Percentiles rank a stretch among this genome's conserved stretches.
phyloP scores from a whole-genome alignment of 805 yeast genomes.

The Helenozyma rhizophorensis region DNA sequence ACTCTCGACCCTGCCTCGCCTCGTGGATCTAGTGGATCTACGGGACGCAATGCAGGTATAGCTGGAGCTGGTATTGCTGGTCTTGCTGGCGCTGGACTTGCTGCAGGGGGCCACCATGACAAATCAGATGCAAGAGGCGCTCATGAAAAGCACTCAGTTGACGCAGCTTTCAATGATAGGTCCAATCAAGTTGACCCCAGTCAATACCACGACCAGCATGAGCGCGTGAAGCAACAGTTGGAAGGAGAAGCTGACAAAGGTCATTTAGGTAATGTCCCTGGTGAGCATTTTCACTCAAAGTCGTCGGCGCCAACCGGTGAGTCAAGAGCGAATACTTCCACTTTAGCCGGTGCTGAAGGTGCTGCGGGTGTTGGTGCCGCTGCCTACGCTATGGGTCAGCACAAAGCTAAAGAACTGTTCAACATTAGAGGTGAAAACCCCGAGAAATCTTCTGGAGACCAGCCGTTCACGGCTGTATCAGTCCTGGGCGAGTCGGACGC shows the following conservation, averaged over 20 bases:
- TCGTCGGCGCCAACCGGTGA: too few relatives aligned
- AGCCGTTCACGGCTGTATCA: slow-evolving; percentile 22
- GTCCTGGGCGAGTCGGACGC: slow-evolving; percentile 26
- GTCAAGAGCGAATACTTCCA: too few relatives aligned
- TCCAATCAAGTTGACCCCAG: slow-evolving; percentile 2
- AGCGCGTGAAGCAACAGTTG: slow-evolving; percentile 2
- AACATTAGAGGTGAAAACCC: too few relatives aligned
- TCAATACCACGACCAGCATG: slow-evolving; percentile 4
- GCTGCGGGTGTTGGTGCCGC: too few relatives aligned
- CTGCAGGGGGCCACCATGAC: not conserved
- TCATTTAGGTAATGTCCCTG: slow-evolving; percentile 1
- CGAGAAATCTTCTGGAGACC: too few relatives aligned
- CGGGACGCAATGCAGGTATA: not conserved
- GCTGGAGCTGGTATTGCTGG: not conserved
- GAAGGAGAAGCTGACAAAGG: slow-evolving; percentile 2
- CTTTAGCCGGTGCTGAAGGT: too few relatives aligned
- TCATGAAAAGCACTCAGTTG: slow-evolving; percentile 1
- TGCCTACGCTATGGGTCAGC: too few relatives aligned
- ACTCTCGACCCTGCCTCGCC: not conserved
- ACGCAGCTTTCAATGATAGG: slow-evolving; percentile 2
- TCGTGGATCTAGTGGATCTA: not conserved
- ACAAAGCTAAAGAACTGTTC: too few relatives aligned
- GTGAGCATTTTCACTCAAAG: too few relatives aligned
- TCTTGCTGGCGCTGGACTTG: not conserved
- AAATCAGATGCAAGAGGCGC: too few relatives aligned